A percentile compares a stretch with the other conserved stretches of the same genome.
Conservation (phyloP, 1,139 yeast species). For the Spathaspora sp. region DNA sequence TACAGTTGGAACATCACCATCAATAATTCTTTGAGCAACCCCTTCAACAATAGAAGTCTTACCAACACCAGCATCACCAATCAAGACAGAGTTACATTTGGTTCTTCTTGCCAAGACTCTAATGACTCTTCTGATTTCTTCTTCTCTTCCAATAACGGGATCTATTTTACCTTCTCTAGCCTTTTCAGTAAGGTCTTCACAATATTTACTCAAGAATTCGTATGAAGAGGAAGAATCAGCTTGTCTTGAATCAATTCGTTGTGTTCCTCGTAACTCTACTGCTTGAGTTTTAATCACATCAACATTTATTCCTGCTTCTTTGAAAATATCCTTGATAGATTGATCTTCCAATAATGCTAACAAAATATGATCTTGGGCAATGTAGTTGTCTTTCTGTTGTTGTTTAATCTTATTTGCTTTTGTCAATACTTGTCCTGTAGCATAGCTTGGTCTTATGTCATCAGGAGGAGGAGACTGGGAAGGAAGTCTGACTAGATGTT, state of each 20-base stretch:
- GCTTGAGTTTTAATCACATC: conserved; percentile 80
- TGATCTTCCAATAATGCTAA: conserved; percentile 82
- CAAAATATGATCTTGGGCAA: conserved; percentile 92
- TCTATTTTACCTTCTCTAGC: conserved; percentile 94
- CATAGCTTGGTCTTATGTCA: conserved; percentile 66
- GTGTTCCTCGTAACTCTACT: conserved; percentile 83
- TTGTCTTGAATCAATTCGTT: conserved; percentile 87
- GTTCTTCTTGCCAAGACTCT: conserved; percentile 94
- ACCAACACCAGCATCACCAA: conserved; percentile 99
- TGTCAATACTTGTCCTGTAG: conserved; percentile 67
- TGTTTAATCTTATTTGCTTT: conserved; percentile 73
- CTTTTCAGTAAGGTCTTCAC: conserved; percentile 87
- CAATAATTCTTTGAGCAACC: conserved; percentile 95
- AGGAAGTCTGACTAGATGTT: conserved; percentile 79
- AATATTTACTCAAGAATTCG: conserved; percentile 86
- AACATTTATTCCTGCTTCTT: conserved; percentile 65
- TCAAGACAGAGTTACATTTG: conserved; percentile 91
- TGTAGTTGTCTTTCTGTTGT: conserved; percentile 85
- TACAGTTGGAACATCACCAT: conserved; percentile 90
- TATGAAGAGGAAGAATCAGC: conserved; percentile 87
- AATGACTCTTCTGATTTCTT: conserved; percentile 92
- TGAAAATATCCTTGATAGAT: conserved; percentile 68
- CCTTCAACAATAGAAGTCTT: conserved; percentile 98
- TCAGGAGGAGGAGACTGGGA: conserved; percentile 86
- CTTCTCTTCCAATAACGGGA: conserved; percentile 99